Base-by-base conservation (phyloP, 2,329 filamentous ascomycete species). In the Aspergillus fumigatiaffinis region DNA sequence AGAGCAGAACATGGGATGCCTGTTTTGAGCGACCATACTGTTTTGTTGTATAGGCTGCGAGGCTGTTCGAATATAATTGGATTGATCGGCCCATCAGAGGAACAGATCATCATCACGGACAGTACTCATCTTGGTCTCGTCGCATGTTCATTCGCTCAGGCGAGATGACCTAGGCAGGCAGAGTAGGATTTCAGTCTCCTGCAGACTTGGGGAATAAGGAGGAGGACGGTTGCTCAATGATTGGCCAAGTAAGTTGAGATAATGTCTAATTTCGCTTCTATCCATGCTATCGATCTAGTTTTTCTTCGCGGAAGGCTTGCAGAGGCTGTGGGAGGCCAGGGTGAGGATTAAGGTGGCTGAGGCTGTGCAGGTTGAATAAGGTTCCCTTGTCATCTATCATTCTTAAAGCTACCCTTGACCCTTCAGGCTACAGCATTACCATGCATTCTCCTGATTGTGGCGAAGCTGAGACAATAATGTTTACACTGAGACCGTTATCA, bases 21-120 rank as follows among this genome's bases (percentile, higher is more conserved):
- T 56, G 57, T 20, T 56, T 59, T 29, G 29, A 53, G 7, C 38
- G 25, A 32, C 20, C 57, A 3, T 53, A 52, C 46, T 47, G 44
- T 23, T 59, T 56, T 54, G 50, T 56, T 20, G 42, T 46, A 1
- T 46, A 46, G 42, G 14, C 32, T 38, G 14, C 14, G 12, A 32
- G 0, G 5, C 17, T 17, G 32, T 38, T 5, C 5, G 32, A 14
- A 35, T 14, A 6, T 35, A 17, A 38, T 17, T 4, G 14, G 2
- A 38, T n/a, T 17, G 32, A 17, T 38, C 14, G 14, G 32, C 14
- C 32, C n/a, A 35, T 7, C 14, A 17, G 14, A 17, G 32, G 5
- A 38, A 17, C 32, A 7, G 32, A 6, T 35, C 3, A 38, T 38
- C 32, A 38, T 38, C 4, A 17, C 7, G 5, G 6, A 38, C 14